Evolutionary conservation across 192 early-diverging fungal genomes (phyloP), one percentile per base, ranked within the genome.

Genomic region (Phlyctochytrium planicorne): DNA sequence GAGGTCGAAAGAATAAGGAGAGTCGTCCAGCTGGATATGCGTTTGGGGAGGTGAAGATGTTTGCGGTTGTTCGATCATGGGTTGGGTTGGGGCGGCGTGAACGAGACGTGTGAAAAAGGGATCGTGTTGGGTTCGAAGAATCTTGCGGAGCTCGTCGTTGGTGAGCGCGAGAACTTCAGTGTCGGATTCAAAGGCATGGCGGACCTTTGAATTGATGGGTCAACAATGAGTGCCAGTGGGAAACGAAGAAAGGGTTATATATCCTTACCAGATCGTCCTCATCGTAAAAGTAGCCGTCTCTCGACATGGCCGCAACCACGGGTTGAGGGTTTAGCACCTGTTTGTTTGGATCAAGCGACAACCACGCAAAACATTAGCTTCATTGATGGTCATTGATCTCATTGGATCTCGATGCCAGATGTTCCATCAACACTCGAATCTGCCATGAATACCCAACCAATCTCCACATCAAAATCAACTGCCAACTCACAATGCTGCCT

Each of bases 271-370:
- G 55, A 29, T 57, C 55, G 55, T 57, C 55, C 25, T 57, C 55
- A 25, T 57, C 55, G 55, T 57, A 57, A 57, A 57, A 57, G 55
- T 25, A 57, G 20, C 55, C 55, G 27, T 57, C 55, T 4, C 55
- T 10, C 6, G 55, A 57, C 55, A 57, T 57, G 10, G 27, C 55
- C 27, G 55, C 55, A 10, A 57, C 55, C 12, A 57, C 55, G 14
- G 55, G 55, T 29, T 57, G 55, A 12, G 55, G 55, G 25, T 57
- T 57, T 10, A 57, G 27, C 6, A 47, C 40, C 40, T 47, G n/a
- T n/a, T n/a, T n/a, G n/a, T n/a, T n/a, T n/a, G n/a, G n/a, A n/a
- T n/a, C n/a, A n/a, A n/a, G n/a, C n/a, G n/a, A n/a, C n/a, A n/a
- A n/a, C n/a, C n/a, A n/a, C n/a, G n/a, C n/a, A n/a, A n/a, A n/a